Base-by-base conservation (phyloP, 306 rosid species). In the Pueraria montana region DNA sequence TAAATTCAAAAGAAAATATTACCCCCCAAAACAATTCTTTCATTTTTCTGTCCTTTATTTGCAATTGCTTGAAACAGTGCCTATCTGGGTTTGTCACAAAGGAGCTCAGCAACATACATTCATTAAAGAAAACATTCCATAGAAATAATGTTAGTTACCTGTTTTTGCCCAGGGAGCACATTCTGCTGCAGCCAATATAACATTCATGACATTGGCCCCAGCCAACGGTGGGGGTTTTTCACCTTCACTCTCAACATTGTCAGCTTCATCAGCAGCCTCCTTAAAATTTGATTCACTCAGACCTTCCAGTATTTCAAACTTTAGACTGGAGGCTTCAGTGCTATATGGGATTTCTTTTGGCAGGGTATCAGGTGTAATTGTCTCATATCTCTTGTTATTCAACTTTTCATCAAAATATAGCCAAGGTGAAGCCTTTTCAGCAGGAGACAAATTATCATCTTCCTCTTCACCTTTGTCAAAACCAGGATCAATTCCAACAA, bases 161-260 rank as follows among this genome's bases (percentile, higher is more conserved):
- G 99, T 92, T 90, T 96, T 94, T 3, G 90, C 82, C 92, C 92
- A 96, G 38, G 99, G 99, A 89, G 94, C 92, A 74, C 99, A 96
- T 86, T 96, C 99, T 63, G 91, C 94, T 17, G 99, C 90, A 42
- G 88, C 97, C 83, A 96, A 53, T 80, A 96, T 88, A 84, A 96
- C 20, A 82, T 96, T 96, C 98, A 96, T 94, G 74, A 88, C 97
- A 80, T 96, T 96, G 20, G 72, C 80, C 80, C 97, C 98, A 63
- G 99, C 98, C 94, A 96, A 84, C 13, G 98, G 97, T 73, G 93
- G 92, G 43, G 89, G 77, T 6, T 90, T 87, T 63, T 70, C 87
- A 27, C 61, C 84, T 77, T 81, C 92, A 2, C 26, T 74, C 56
- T 49, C 80, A 72, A 72, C 63, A 78, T 74, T 80, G 9, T 69